These are phyloP conservation scores for Cladosporium sp. DNA, from an alignment of 2,329 filamentous ascomycete genomes.

Conservation along the genomic window DNA sequence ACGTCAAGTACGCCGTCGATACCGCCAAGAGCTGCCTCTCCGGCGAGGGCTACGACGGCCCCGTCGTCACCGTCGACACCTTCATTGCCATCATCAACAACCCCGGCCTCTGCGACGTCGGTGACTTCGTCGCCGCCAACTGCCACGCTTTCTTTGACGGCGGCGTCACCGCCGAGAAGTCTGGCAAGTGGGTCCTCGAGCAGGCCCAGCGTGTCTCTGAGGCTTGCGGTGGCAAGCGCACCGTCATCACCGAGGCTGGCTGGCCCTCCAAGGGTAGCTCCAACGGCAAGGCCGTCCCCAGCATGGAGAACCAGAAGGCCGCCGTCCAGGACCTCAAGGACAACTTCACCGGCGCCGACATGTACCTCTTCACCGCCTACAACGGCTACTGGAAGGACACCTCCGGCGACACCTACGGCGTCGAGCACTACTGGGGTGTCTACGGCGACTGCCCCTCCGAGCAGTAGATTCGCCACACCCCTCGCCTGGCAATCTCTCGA, in stretches of 20 bases:
- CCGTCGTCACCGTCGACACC: slow-evolving; percentile 75
- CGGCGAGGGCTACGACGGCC: slow-evolving; percentile 60
- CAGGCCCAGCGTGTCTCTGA: slow-evolving; percentile 46
- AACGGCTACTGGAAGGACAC: slow-evolving; percentile 75
- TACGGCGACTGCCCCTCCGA: slow-evolving; percentile 31
- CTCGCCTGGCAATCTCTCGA: neutral
- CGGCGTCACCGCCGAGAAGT: slow-evolving; percentile 51
- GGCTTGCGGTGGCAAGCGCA: slow-evolving; percentile 51
- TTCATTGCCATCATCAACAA: slow-evolving; percentile 62
- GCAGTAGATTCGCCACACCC: slow-evolving; percentile 9
- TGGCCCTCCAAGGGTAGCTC: slow-evolving; percentile 67
- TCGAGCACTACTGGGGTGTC: slow-evolving; percentile 69
- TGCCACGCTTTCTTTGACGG: slow-evolving; percentile 78
- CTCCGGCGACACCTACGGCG: slow-evolving; percentile 54
- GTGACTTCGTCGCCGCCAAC: slow-evolving; percentile 77
- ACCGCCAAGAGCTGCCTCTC: slow-evolving; percentile 54
- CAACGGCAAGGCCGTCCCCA: slow-evolving; percentile 65
- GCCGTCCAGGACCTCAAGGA: slow-evolving; percentile 61
- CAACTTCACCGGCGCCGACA: slow-evolving; percentile 47
- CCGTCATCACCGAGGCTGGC: slow-evolving; percentile 75
- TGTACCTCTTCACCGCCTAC: slow-evolving; percentile 73
- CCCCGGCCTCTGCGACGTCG: slow-evolving; percentile 66
- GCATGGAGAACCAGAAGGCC: slow-evolving; percentile 55
- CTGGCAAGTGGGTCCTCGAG: slow-evolving; percentile 60
- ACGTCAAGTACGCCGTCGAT: slow-evolving; percentile 54